Conservation (phyloP, 768 basidiomycete species). For the Lentinula edodes region DNA sequence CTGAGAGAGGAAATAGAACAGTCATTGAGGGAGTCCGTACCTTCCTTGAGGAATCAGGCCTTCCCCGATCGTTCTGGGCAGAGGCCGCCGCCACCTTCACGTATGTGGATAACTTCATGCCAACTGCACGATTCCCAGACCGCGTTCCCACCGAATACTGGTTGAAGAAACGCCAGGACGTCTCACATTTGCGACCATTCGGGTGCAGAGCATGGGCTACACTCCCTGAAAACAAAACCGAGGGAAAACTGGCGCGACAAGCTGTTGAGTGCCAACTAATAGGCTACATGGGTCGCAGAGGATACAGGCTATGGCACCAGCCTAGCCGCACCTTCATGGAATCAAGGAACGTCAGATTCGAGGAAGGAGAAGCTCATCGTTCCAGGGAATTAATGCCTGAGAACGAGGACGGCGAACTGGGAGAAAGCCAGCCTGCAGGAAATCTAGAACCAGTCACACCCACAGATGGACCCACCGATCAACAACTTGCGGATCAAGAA, state of each 20-base stretch:
- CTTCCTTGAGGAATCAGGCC: neutral
- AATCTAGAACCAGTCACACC: too few species aligned
- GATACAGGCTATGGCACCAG: neutral
- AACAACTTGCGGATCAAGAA: too few species aligned
- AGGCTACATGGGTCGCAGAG: neutral
- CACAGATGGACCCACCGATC: too few species aligned
- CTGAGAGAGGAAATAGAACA: constrained; percentile 16
- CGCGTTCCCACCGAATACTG: neutral
- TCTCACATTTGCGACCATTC: neutral
- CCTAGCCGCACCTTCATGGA: neutral
- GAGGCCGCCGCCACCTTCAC: neutral
- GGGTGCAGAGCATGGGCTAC: neutral
- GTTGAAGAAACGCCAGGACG: neutral
- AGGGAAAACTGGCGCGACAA: neutral
- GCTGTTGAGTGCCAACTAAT: neutral
- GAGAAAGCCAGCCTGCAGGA: too few species aligned
- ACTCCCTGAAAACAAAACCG: neutral
- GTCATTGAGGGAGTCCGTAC: constrained; percentile 13
- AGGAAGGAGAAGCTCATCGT: neutral
- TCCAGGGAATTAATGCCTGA: too few species aligned
- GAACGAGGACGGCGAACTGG: too few species aligned
- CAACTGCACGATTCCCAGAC: neutral
- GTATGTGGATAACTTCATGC: neutral
- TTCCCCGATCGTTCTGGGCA: neutral
- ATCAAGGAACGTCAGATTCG: neutral